Base-by-base conservation (phyloP, 176 grass and related monocot species). In the Rhipidocladum racemiflorum region DNA sequence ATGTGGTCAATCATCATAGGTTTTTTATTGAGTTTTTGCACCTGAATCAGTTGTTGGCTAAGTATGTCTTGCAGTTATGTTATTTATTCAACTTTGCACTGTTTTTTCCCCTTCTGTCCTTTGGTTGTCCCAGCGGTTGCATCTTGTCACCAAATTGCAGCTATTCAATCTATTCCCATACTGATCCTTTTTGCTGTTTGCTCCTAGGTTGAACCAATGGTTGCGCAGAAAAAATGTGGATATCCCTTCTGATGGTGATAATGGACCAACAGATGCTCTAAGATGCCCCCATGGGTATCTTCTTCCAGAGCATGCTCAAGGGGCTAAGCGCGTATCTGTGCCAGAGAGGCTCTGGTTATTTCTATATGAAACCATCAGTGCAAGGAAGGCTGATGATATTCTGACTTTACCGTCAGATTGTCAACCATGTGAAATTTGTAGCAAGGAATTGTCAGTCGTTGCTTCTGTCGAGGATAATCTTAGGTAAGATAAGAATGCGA, bases 141-240 rank as follows among this genome's bases (percentile, higher is more conserved):
- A 63, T 36, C 18, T 21, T 16, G 56, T 57, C 50, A 78, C 29
- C 21, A 53, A 45, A 69, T 49, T 71, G 9, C 72, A 83, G 38
- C 15, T 67, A 35, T 74, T 14, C 53, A 35, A 21, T 60, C 44
- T 21, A 44, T 7, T 62, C n/a, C 61, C 18, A 87, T 53, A 25
- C 49, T 61, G 69, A 69, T 68, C 6, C 2, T 40, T 62, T 77
- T 85, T 73, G 3, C 12, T 85, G 44, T 56, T 40, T 86, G 44
- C 68, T 78, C 23, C 65, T 56, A 96, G 97, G 97, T 91, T 99
- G 83, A 42, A 61, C 73, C 91, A 93, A 62, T 99, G 97, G 97
- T 36, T 99, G 80, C 87, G 91, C 34, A 99, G 87, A 61, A 99
- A 99, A 88, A 91, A 88, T 86, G 62, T 83, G 65, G 93, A 99